Conservation (phyloP, 306 rosid genomes). For the Vicia villosa region DNA sequence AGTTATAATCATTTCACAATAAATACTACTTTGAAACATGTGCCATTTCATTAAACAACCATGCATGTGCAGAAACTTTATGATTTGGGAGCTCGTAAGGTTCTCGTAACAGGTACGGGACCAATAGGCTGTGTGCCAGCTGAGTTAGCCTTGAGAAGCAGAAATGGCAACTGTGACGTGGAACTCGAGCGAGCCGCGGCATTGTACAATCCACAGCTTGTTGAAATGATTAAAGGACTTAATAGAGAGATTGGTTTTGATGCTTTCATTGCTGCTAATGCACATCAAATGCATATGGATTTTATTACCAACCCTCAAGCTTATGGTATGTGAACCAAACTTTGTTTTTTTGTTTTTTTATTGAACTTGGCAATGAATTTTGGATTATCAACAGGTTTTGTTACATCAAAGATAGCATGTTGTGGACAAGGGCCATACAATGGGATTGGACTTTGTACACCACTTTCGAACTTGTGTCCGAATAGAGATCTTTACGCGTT, state of each 20-base stretch:
- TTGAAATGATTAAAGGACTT: constrained; percentile 45
- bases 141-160: constrained; percentile 58
- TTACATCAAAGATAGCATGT: constrained; percentile 62
- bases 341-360: not conserved
- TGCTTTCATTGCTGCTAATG: constrained; percentile 61
- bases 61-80: constrained; percentile 53
- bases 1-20: constrained; percentile 10
- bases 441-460: constrained; percentile 74
- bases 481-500: constrained; percentile 60
- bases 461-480: constrained; percentile 64
- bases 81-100: constrained; percentile 67
- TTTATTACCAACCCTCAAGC: constrained; percentile 58
- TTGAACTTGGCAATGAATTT: not conserved
- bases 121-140: constrained; percentile 86
- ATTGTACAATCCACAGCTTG: constrained; percentile 71
- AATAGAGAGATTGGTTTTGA: constrained; percentile 56
- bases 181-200: constrained; percentile 67
- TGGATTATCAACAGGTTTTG: constrained; percentile 55
- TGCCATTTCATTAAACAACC: too few relatives aligned
- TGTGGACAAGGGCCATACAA: constrained; percentile 88
- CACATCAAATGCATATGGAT: constrained; percentile 63
- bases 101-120: constrained; percentile 74
- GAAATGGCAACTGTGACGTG: constrained; percentile 53
- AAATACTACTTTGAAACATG: too few relatives aligned
- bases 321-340: constrained; percentile 44